A percentile compares a stretch with the other conserved stretches of the same genome.
Conservation (phyloP, 495 filamentous ascomycete genomes). For the Neurospora sp. region DNA sequence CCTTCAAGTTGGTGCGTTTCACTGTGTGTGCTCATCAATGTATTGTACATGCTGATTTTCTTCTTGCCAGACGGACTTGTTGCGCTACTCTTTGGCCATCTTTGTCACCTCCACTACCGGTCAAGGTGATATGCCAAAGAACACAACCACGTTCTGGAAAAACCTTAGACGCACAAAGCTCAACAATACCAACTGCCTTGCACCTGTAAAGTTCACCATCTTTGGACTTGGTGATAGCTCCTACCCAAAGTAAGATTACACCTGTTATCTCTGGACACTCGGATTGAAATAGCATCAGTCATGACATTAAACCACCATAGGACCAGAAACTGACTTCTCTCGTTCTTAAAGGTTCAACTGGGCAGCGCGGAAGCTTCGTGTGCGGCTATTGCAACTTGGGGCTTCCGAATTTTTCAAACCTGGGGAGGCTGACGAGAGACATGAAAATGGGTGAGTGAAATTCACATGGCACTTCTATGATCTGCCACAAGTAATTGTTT, state of each 20-base stretch:
- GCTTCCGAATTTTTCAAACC: conserved; percentile 64
- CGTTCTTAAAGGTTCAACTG: conserved; percentile 66
- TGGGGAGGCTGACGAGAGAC: conserved; percentile 86
- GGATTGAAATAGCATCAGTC: not conserved
- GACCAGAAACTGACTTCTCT: not conserved
- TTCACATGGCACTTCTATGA: not conserved
- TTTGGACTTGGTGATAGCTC: conserved; percentile 94
- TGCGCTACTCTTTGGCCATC: conserved; percentile 53
- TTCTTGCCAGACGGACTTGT: conserved; percentile 28
- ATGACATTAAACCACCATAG: not conserved
- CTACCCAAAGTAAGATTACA: conserved; percentile 62
- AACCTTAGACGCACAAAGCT: conserved; percentile 70
- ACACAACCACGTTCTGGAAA: conserved; percentile 75
- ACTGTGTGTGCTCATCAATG: conserved; percentile 16
- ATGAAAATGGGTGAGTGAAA: conserved; percentile 71
- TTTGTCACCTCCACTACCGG: conserved; percentile 87
- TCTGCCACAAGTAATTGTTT: not conserved
- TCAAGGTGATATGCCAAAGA: conserved; percentile 83
- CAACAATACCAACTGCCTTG: conserved; percentile 56
- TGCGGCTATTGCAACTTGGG: conserved; percentile 75
- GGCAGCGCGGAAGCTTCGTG: conserved; percentile 79
- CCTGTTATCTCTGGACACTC: not conserved
- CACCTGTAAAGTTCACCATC: conserved; percentile 57
- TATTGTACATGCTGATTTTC: conserved; percentile 20
- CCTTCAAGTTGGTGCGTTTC: conserved; percentile 57